Conservation (phyloP, 768 basidiomycete species). For the Lepiota venenata region DNA sequence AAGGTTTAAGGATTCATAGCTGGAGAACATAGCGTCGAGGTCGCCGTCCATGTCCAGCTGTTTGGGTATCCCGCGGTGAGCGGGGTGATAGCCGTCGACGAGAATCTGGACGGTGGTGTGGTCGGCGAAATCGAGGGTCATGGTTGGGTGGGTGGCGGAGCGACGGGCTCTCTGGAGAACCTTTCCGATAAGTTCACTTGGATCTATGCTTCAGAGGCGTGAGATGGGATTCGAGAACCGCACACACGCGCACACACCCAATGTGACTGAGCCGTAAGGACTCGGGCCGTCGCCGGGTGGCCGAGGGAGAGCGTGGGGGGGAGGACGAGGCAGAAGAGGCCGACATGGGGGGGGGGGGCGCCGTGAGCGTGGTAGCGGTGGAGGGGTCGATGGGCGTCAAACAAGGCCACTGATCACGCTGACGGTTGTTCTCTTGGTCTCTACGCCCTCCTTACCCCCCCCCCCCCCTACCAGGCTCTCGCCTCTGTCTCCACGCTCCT, state of each 20-base stretch:
- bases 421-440: too few relatives aligned
- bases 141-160: conserved; percentile 40
- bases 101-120: conserved; percentile 43
- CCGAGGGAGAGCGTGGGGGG: conserved; percentile 17
- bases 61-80: conserved; percentile 55
- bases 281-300: conserved; percentile 29
- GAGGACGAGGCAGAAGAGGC: conserved; percentile 8
- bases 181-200: conserved; percentile 41
- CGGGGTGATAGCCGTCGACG: conserved; percentile 63
- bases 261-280: conserved; percentile 29
- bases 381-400: neutral
- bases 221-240: neutral
- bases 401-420: neutral
- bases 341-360: too few relatives aligned
- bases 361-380: neutral
- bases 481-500: too few relatives aligned
- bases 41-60: conserved; percentile 50
- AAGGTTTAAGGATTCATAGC: conserved; percentile 29
- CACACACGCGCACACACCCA: conserved; percentile 19
- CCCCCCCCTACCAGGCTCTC: neutral
- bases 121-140: conserved; percentile 47
- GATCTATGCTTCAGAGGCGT: conserved; percentile 28
- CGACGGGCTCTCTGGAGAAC: conserved; percentile 34
- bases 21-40: conserved; percentile 32
- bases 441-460: too few relatives aligned